Conservation (phyloP, 176 grass and related monocot genomes). For the Aegilops tauschii region DNA sequence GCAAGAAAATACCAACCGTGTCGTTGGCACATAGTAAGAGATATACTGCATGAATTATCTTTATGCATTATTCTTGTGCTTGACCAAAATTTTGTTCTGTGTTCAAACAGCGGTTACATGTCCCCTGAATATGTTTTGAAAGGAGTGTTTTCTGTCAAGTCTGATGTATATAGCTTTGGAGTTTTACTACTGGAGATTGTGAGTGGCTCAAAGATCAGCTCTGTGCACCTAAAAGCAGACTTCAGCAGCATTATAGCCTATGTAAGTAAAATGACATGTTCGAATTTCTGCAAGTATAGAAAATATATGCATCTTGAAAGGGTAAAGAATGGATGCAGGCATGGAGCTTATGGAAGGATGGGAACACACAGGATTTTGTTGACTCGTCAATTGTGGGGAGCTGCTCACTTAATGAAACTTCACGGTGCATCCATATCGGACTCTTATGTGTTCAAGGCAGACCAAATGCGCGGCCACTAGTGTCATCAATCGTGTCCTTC, state of each 20-base stretch:
- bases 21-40: slow-evolving; percentile 46
- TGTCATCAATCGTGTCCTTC: slow-evolving; percentile 26
- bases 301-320: background rate
- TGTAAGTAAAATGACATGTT: slow-evolving; percentile 29
- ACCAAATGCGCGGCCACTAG: slow-evolving; percentile 20
- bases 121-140: slow-evolving; percentile 55
- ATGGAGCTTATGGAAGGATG: slow-evolving; percentile 39
- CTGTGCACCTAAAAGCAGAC: background rate
- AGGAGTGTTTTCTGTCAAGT: slow-evolving; percentile 48
- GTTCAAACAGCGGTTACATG: slow-evolving; percentile 44
- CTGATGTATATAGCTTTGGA: slow-evolving; percentile 47
- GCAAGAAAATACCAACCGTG: slow-evolving; percentile 10
- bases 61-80: background rate
- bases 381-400: slow-evolving; percentile 11
- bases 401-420: background rate
- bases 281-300: background rate
- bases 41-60: background rate
- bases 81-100: background rate
- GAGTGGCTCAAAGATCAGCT: slow-evolving; percentile 37
- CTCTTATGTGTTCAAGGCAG: slow-evolving; percentile 39
- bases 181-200: slow-evolving; percentile 41
- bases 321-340: slow-evolving; percentile 20
- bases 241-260: slow-evolving; percentile 23
- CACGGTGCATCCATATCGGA: slow-evolving; percentile 24
- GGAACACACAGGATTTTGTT: slow-evolving; percentile 11